These are phyloP conservation scores for Globisporangium sylvaticum DNA, from an alignment of 352 stramenopile genomes.

Conservation along the genomic window DNA sequence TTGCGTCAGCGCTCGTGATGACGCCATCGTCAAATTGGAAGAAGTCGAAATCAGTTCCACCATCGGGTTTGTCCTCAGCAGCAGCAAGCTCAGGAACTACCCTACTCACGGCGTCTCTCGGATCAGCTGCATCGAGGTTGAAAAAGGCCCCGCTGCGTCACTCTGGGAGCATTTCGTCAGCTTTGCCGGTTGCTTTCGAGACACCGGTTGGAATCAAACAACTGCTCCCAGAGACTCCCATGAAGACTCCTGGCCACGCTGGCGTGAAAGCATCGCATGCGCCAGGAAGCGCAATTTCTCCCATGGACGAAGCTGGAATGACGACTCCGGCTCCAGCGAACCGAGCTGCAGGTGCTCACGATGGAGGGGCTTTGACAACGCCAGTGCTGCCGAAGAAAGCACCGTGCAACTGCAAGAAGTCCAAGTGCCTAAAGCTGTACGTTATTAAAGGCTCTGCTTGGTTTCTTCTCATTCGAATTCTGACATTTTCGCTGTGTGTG, in stretches of 20 bases:
- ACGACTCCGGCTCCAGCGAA: conserved; percentile 23
- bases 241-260: neutral
- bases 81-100: neutral
- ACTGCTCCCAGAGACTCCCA: conserved; percentile 1
- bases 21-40: conserved; percentile 20
- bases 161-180: conserved; percentile 5
- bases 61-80: conserved; percentile 10
- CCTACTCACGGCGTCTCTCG: neutral
- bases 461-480: neutral
- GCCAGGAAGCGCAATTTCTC: neutral
- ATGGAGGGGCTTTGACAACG: conserved; percentile 6
- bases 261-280: neutral
- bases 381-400: conserved; percentile 42
- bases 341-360: conserved; percentile 5
- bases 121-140: neutral
- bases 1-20: conserved; percentile 7
- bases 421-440: conserved; percentile 95
- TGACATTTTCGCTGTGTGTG: neutral
- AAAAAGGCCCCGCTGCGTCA: conserved; percentile 3
- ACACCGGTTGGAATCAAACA: conserved; percentile 2
- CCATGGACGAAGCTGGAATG: conserved; percentile 1
- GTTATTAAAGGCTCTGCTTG: conserved; percentile 6
- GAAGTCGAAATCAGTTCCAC: conserved; percentile 15
- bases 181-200: neutral
- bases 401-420: conserved; percentile 97